Evolutionary conservation across 352 stramenopile genomes (phyloP), one percentile per base, ranked within the genome.

Genomic region (Saprolegnia diclina): DNA sequence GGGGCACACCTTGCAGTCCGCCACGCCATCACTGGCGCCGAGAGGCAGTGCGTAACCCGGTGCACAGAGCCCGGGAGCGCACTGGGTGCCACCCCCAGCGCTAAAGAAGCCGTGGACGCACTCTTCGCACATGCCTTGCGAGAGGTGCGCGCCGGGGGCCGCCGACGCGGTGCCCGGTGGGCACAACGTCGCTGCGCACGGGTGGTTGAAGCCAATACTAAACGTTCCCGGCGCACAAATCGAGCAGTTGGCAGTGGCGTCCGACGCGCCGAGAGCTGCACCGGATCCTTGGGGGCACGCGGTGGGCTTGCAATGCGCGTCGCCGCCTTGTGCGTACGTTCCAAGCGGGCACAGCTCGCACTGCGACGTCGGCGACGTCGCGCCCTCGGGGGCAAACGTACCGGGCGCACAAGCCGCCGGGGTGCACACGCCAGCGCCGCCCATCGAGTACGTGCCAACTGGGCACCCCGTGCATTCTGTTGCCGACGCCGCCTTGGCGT

Each of bases 401-500:
- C 78, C 78, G 0, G 32, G 56, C 0, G 56, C 54, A 18, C 78
- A 84, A 19, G 69, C 54, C 16, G 79, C 56, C n/a, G 40, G 2
- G 32, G 74, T 42, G 29, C 78, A 84, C 6, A 52, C 21, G 4
- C 69, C 67, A 11, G 63, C 29, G 29, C 74, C 74, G 3, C 78
- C 78, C 3, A 69, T 45, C 4, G 73, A 79, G 70, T 70, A 84
- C n/a, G 32, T 71, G 24, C 78, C 78, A 2, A 78, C 57, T 0
- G 74, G 61, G 54, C 78, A 84, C 3, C 68, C 56, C 22, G 50
- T 55, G 68, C 78, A 84, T 67, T 84, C 76, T 18, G 76, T 79
- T 14, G 73, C 78, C 52, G 66, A 75, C 37, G 71, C 64, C 0
- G 76, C 74, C 6, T 67, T 67, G 19, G 66, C 61, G 22, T 77